Evolutionary conservation across 2,329 filamentous ascomycete genomes (phyloP), one percentile per base, ranked within the genome.

Genomic region (Chrysoporthe deuterocubensis): DNA sequence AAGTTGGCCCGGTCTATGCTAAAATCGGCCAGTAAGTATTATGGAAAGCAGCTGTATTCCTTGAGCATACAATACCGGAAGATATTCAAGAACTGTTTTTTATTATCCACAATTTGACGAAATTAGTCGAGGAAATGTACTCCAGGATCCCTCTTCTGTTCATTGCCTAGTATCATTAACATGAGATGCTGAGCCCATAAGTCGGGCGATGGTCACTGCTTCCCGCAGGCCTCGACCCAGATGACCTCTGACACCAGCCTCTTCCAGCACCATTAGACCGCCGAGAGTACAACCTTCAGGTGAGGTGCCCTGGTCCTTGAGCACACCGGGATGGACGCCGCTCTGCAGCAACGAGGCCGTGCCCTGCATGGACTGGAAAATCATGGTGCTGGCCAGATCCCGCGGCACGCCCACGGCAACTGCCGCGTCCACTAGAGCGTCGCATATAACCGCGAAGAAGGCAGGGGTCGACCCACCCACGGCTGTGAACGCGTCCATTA

Each of bases 241-340:
- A 63, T 78, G 77, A 0, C 79, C 79, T 69, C 86, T 79, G 8
- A 89, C 81, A 0, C 80, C 81, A 5, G 82, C 84, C 70, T 89
- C 86, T 74, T 90, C 87, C 43, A 90, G 72, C n/a, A 85, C 84
- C 77, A 87, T 78, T 52, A 90, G 73, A 0, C 87, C 87, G 2
- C 81, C 84, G 66, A 89, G 87, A 0, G 87, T 89, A 72, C 86
- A 89, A 0, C 87, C 87, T 5, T 85, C 87, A 0, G 87, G 86
- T 3, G 86, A 88, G 1, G 81, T 84, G 0, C 88, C 85, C 75
- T 88, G 86, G 63, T 89, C 87, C 69, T 82, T 81, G 32, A 89
- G 73, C n/a, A 86, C 78, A 0, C 84, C 84, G 0, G 87, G 86
- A 71, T 88, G 86, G 71, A 87, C 81, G 0, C 85, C 85, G 58